Evolutionary conservation across 306 rosid species (phyloP), one percentile per base, ranked within the genome.

Genomic region (Ziziphus jujuba): DNA sequence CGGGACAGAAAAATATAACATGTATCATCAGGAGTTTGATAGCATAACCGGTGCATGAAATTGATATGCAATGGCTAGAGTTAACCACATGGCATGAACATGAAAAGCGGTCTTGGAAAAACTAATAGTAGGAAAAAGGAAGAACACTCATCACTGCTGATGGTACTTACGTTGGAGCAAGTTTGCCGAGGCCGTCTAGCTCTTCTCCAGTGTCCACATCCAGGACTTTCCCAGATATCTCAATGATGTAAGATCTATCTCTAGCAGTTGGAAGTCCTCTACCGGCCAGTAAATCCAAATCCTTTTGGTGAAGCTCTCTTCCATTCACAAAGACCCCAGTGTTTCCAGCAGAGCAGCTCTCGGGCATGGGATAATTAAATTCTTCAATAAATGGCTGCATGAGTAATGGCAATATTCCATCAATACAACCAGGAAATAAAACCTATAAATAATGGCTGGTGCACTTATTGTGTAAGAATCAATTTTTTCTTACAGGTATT

Each of bases 371-470:
- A 73, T 85, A 67, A 61, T 84, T 86, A 74, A 95, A 88, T 74
- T 90, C 97, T 75, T 95, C 97, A 4, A 95, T 88, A 69, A 78
- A 84, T 35, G 99, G 92, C 99, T 95, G 95, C 95, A 85, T 71
- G 51, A 74, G 56, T 75, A 76, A 72, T 40, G 40, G 43, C 52
- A 66, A 60, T 7, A 13, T 25, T 63, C 69, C 62, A 75, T 61
- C 66, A 61, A 60, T 53, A 70, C 36, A 40, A 60, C n/a, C 22
- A 43, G 56, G 24, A 60, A 57, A 36, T 22, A 62, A 22, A 35
- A 66, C 36, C 22, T 70, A 55, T 44, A 71, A 36, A 61, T 43
- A 60, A 69, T 21, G 40, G 59, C 40, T 58, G n/a, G 43, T 77
- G 44, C 19, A 56, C 12, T 20, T 23, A 19, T 47, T 40, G 36